Base-by-base conservation (phyloP, 306 rosid genomes). In the Prunus mongolica region DNA sequence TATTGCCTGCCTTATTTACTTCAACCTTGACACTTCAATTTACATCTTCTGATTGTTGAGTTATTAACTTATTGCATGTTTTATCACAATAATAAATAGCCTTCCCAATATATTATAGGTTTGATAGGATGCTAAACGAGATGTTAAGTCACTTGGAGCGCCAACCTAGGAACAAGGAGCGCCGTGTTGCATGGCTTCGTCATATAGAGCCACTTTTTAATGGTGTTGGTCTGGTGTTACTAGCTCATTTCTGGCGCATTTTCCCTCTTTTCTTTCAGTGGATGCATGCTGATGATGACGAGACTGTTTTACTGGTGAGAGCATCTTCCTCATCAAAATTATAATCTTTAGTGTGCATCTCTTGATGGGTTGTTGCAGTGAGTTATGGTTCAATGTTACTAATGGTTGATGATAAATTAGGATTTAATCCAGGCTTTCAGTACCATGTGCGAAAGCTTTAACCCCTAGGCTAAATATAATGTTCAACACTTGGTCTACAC, bases 131-230 rank as follows among this genome's bases (percentile, higher is more conserved):
- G 76, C 84, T 95, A 49, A 90, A 72, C 70, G 98, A 95, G 85
- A 92, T 95, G 97, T 78, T 95, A 73, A 86, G 90, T 85, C 98
- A 95, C 85, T 81, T 95, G 88, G 98, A 95, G 85, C 96, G 98
- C 74, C 97, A 86, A 73, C 97, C 98, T 57, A 88, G 89, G 74
- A 88, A 90, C 84, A 92, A 81, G 88, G 96, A 95, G 63, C 97
- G 96, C 15, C 92, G 97, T 70, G 74, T 92, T 80, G 86, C 84
- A 27, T 95, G 98, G 98, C 97, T 95, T 80, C 85, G 86, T 83
- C 82, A 71, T 84, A 77, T 79, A 6, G 92, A 84, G 67, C 80
- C 89, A 28, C 79, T 92, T 73, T 84, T 95, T 77, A 83, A 77
- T 72, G 82, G 86, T 73, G 85, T 86, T 75, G 97, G 96, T 65